phyloP scores from a whole-genome alignment of 2,329 filamentous ascomycete genomes.

The Lasiodiplodia sp. region DNA sequence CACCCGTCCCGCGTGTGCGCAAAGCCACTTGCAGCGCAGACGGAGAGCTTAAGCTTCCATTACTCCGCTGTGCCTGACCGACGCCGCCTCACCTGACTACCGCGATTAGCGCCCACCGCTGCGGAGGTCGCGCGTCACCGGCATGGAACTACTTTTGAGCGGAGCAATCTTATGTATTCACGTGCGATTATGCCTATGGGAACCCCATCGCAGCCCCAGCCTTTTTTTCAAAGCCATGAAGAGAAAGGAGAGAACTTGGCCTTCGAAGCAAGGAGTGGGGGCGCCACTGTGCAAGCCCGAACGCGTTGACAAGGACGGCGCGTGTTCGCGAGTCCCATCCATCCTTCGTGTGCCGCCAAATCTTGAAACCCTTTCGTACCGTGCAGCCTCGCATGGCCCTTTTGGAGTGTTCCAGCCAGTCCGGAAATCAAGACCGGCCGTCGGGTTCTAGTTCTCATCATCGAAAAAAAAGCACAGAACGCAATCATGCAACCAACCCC shows the following conservation, averaged over 20 bases:
- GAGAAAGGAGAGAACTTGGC: constrained; percentile 23
- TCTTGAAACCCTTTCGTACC: constrained; percentile 18
- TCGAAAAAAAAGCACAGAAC: constrained; percentile 21
- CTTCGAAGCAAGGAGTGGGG: constrained; percentile 8
- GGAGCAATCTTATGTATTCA: constrained; percentile 29
- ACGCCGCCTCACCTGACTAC: not conserved
- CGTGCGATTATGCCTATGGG: constrained; percentile 20
- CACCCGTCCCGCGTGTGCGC: constrained; percentile 1
- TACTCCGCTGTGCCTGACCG: not conserved
- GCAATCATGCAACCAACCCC: constrained; percentile 30
- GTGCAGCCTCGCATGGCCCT: constrained; percentile 7
- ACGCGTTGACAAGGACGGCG: not conserved
- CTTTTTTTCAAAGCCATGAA: constrained; percentile 19
- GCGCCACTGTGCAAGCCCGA: constrained; percentile 24
- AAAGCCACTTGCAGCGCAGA: not conserved
- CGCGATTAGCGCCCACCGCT: constrained; percentile 5
- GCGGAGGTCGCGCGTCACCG: constrained; percentile 4
- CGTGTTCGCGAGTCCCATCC: constrained; percentile 1
- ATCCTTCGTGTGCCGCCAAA: constrained; percentile 17
- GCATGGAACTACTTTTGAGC: constrained; percentile 12
- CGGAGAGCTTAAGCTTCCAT: too few species aligned
- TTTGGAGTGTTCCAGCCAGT: constrained; percentile 23
- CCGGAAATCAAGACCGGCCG: constrained; percentile 22
- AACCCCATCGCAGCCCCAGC: constrained; percentile 21
- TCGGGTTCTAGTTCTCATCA: constrained; percentile 29